These are phyloP conservation scores for Penicillium cataractarum DNA, from an alignment of 495 filamentous ascomycete species.

Conservation along the genomic window DNA sequence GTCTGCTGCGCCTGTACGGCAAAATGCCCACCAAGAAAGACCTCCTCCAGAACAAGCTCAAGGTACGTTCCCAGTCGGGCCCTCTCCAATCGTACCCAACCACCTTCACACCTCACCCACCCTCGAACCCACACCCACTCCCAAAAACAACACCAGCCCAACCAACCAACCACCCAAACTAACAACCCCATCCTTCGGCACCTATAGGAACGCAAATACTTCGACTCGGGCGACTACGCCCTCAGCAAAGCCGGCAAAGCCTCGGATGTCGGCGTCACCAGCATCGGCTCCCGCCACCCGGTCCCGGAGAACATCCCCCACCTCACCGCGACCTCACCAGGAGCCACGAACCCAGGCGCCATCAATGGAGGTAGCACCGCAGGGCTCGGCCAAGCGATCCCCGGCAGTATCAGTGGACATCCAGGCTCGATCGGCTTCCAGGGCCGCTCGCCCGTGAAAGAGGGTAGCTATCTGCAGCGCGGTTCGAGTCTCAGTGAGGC, in stretches of 20 bases:
- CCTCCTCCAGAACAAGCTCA: constrained; percentile 95
- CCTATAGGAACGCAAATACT: constrained; percentile 91
- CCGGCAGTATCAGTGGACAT: constrained; percentile 50
- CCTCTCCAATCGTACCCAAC: neutral
- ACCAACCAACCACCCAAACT: neutral
- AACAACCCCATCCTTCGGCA: neutral
- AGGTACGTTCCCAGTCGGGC: constrained; percentile 49
- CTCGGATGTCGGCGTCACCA: constrained; percentile 89
- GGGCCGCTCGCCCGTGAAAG: constrained; percentile 81
- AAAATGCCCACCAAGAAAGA: constrained; percentile 96
- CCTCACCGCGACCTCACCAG: constrained; percentile 73
- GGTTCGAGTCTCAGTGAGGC: constrained; percentile 74
- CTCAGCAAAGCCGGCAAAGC: constrained; percentile 98
- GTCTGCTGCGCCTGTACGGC: constrained; percentile 92
- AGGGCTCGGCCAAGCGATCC: constrained; percentile 45
- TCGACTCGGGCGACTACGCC: constrained; percentile 97
- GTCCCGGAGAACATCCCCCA: constrained; percentile 96
- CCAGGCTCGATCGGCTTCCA: constrained; percentile 54
- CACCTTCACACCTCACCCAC: constrained; percentile 4
- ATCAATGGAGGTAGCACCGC: constrained; percentile 50
- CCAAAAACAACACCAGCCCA: constrained; percentile 7
- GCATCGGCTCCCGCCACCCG: constrained; percentile 91
- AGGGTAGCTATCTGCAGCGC: constrained; percentile 79
- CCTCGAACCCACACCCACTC: neutral
- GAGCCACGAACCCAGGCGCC: constrained; percentile 46